Evolutionary conservation across 2,329 filamentous ascomycete species (phyloP).

Genomic region (Aphanoascus verrucosus): DNA sequence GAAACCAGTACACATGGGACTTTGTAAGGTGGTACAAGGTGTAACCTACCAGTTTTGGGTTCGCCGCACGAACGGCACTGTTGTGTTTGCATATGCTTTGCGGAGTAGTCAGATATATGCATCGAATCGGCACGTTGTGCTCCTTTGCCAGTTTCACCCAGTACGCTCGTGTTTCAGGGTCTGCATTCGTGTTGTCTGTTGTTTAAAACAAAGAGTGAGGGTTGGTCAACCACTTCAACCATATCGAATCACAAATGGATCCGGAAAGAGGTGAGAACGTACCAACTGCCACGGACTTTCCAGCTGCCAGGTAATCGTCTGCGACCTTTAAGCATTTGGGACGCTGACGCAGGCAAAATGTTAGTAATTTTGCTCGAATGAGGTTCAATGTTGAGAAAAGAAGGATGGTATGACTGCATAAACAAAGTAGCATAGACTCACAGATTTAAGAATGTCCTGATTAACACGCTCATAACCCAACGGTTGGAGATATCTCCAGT

Average conservation of each 20-base stretch:
- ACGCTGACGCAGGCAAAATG: conserved; percentile 32
- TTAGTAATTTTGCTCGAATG: conserved; percentile 6
- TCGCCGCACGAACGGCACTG: conserved; percentile 65
- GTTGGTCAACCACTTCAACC: conserved; percentile 6
- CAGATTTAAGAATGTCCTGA: conserved; percentile 74
- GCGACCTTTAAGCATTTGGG: conserved; percentile 62
- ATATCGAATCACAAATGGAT: not conserved
- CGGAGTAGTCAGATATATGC: conserved; percentile 70
- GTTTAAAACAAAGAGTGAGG: conserved; percentile 12
- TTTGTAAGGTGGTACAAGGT: conserved; percentile 6
- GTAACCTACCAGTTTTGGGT: conserved; percentile 30
- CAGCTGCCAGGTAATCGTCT: conserved; percentile 51
- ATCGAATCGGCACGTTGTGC: conserved; percentile 64
- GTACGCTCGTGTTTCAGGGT: conserved; percentile 61
- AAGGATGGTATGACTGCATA: conserved; percentile 13
- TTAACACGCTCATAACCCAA: conserved; percentile 77
- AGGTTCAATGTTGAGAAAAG: not conserved
- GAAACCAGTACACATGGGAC: not conserved
- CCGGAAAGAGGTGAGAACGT: conserved; percentile 24
- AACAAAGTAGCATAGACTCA: conserved; percentile 29
- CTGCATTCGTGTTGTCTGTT: conserved; percentile 90
- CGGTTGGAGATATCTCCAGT: conserved; percentile 64
- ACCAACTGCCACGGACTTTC: conserved; percentile 68
- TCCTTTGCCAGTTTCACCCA: conserved; percentile 69
- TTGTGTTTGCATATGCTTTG: conserved; percentile 70